Percentiles rank a stretch among this genome's conserved stretches.
phyloP scores from a whole-genome alignment of 2,329 filamentous ascomycete genomes.

The Aureobasidium sp. region DNA sequence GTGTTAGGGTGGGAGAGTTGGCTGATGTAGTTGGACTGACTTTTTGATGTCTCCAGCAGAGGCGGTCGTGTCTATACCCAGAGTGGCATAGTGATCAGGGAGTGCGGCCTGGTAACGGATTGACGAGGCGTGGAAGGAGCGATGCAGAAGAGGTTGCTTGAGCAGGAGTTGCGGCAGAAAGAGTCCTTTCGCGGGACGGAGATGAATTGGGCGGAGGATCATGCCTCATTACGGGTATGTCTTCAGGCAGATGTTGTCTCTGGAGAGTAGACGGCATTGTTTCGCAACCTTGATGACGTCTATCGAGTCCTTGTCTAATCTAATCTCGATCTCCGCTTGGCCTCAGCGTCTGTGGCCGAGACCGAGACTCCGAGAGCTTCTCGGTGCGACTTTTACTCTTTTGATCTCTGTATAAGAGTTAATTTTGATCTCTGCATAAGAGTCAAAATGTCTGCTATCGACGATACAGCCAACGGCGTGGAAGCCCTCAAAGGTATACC shows the following conservation, averaged over 20 bases:
- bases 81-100: slow-evolving; percentile 71
- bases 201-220: slow-evolving; percentile 13
- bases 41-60: slow-evolving; percentile 77
- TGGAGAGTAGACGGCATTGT: background rate
- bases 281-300: slow-evolving; percentile 2
- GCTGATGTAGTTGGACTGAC: slow-evolving; percentile 34
- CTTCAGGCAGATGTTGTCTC: background rate
- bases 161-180: background rate
- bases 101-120: slow-evolving; percentile 29
- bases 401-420: background rate
- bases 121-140: slow-evolving; percentile 41
- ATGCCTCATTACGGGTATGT: slow-evolving; percentile 17
- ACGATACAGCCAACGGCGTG: background rate
- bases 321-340: slow-evolving; percentile 3
- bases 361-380: background rate
- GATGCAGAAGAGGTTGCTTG: background rate
- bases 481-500: slow-evolving; percentile 12
- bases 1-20: background rate
- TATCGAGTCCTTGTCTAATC: background rate
- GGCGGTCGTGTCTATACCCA: slow-evolving; percentile 65
- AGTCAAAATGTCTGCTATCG: slow-evolving; percentile 10
- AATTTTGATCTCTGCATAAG: background rate
- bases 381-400: slow-evolving; percentile 4
- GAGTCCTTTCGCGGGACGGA: background rate
- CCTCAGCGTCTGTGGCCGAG: background rate